Evolutionary conservation across 208 protist genomes (phyloP).

Genomic region (Cochliopodium minus): DNA sequence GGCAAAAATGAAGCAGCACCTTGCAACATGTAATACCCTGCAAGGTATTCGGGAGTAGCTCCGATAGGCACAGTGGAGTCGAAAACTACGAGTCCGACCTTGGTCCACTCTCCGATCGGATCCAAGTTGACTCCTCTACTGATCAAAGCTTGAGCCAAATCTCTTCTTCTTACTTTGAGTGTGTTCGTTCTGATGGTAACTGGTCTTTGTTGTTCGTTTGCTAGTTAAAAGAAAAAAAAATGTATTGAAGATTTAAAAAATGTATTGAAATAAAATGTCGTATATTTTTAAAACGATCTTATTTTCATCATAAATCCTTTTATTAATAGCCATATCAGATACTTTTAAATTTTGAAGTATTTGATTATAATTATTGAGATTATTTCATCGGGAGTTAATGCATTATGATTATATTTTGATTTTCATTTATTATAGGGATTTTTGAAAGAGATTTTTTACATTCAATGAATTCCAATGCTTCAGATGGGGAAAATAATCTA

Average conservation of each 20-base stretch:
- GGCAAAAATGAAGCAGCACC: conserved; percentile 91
- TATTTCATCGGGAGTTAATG: too few species aligned
- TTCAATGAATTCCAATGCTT: conserved; percentile 86
- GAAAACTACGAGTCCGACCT: conserved; percentile 91
- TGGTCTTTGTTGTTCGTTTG: conserved; percentile 85
- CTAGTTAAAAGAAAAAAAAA: too few species aligned
- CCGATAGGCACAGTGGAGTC: conserved; percentile 90
- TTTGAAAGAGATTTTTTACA: too few species aligned
- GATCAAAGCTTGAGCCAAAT: conserved; percentile 79
- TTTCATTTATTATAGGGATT: too few species aligned
- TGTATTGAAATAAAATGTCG: too few species aligned
- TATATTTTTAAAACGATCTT: too few species aligned
- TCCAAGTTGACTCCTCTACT: conserved; percentile 89
- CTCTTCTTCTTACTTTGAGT: conserved; percentile 77
- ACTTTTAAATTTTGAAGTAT: too few species aligned
- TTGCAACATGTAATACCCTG: conserved; percentile 97
- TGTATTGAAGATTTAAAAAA: too few species aligned
- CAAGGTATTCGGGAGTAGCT: conserved; percentile 95
- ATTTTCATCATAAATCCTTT: too few species aligned
- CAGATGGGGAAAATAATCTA: conserved; percentile 75
- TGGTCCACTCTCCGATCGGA: conserved; percentile 75
- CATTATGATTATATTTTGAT: too few species aligned
- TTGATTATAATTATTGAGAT: too few species aligned
- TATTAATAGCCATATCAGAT: too few species aligned
- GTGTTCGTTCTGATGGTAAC: conserved; percentile 94